Evolutionary conservation across 2,329 filamentous ascomycete species (phyloP).

Genomic region (Orbilia blumenaviensis): DNA sequence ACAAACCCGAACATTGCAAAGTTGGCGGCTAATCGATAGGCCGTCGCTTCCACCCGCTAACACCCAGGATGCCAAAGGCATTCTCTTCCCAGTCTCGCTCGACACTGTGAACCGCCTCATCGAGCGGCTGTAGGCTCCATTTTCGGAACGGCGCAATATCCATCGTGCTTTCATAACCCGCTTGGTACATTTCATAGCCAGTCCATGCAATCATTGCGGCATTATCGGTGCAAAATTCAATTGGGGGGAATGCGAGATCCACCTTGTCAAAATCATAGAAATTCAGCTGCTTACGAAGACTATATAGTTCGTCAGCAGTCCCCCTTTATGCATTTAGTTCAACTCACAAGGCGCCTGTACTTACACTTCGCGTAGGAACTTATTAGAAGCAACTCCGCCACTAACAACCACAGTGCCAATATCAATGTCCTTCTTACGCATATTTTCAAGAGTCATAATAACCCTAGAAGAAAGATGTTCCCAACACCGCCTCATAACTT

Average conservation of each 20-base stretch:
- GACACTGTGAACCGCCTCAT: conserved; percentile 7
- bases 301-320: conserved; percentile 58
- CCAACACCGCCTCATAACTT: conserved; percentile 81
- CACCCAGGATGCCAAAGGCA: conserved; percentile 40
- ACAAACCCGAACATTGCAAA: not conserved
- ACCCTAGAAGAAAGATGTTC: conserved; percentile 84
- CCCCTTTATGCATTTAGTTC: not conserved
- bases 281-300: conserved; percentile 68
- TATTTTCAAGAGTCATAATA: conserved; percentile 71
- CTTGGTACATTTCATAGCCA: conserved; percentile 88
- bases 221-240: conserved; percentile 86
- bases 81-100: conserved; percentile 49
- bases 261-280: conserved; percentile 68
- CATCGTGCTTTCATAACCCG: conserved; percentile 74
- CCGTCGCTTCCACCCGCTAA: conserved; percentile 44
- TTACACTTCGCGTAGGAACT: conserved; percentile 75
- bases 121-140: conserved; percentile 66
- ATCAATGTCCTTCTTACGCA: conserved; percentile 48
- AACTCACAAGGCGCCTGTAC: conserved; percentile 29
- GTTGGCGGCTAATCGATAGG: not conserved
- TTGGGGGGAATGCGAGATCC: conserved; percentile 76
- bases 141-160: conserved; percentile 70
- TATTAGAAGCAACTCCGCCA: conserved; percentile 89
- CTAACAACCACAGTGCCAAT: conserved; percentile 78
- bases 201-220: conserved; percentile 98